Conservation (phyloP, 2,329 filamentous ascomycete genomes). For the Iodosphaeria phyllophila region DNA sequence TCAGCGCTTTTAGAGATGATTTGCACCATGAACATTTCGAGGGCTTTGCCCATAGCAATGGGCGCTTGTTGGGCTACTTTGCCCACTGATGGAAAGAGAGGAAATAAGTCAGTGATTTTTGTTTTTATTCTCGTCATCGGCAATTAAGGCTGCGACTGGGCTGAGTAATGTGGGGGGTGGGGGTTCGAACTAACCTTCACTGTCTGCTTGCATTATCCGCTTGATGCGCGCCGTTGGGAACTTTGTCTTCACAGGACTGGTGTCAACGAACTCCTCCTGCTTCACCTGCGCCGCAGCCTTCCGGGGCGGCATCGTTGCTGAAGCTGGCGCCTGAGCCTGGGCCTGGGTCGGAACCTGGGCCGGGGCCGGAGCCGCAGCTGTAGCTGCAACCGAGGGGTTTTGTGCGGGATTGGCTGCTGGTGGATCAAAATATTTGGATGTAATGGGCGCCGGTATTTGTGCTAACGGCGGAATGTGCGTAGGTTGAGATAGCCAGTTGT, state of each 20-base stretch:
- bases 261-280: conserved; percentile 26
- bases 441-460: no score
- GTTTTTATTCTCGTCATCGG: no score
- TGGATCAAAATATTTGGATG: no score
- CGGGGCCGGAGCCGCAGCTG: conserved; percentile 9
- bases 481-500: no score
- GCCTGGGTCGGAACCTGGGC: conserved; percentile 4
- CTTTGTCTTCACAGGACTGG: conserved; percentile 73
- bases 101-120: no score
- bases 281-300: conserved; percentile 18
- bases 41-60: conserved; percentile 84
- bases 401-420: neutral
- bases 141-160: no score
- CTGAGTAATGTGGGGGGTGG: no score
- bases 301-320: conserved; percentile 19
- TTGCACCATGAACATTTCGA: conserved; percentile 95
- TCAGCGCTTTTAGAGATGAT: conserved; percentile 77
- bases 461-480: no score
- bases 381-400: conserved; percentile 5
- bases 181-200: no score
- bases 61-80: conserved; percentile 97
- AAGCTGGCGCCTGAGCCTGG: conserved; percentile 3
- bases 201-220: conserved; percentile 97
- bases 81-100: no score
- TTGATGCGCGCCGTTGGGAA: conserved; percentile 97